Evolutionary conservation across 1,284 basidiomycete genomes (phyloP), one percentile per base, ranked within the genome.

Genomic region (Hemileia vastatrix): DNA sequence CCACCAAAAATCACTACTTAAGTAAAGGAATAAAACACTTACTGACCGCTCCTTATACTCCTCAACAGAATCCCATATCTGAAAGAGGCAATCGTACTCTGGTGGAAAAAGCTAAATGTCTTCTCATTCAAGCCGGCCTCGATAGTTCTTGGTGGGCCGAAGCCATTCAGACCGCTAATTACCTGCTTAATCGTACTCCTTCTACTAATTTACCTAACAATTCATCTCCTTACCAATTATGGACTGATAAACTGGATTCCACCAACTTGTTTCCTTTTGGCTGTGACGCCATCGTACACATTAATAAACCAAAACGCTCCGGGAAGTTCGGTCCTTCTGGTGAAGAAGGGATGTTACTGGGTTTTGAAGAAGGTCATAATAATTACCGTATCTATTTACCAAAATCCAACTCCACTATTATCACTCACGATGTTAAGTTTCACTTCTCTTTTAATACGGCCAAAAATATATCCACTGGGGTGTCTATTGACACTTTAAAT

Each of bases 81-180:
- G 57, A 60, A 32, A 50, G 48, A n/a, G 48, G 21, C n/a, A 58
- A 58, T 19, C 11, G 24, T 31, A 54, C 43, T 1, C 50, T 58
- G 15, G 8, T 40, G 9, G 47, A 47, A 1, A 58, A 58, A 31
- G 57, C 57, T 15, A 27, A 48, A 40, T 47, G n/a, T 33, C 1
- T 54, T 2, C 24, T 54, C 3, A 2, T 19, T 13, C 15, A 23
- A 2, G n/a, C 43, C 2, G 21, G 32, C 3, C 27, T 57, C 2
- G 44, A 43, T 3, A 49, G n/a, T 9, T 33, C 24, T 4, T 57
- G 21, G 6, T 57, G 55, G 55, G 55, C 55, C 4, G 45, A 57
- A 18, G 45, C 55, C 1, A 27, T 49, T 19, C 32, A 49, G 6
- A 9, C 44, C 4, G 45, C 44, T 2, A 54, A 54, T 21, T 33